Conservation (phyloP, 169 alveolate genomes). For the Plasmodium knowlesi region DNA sequence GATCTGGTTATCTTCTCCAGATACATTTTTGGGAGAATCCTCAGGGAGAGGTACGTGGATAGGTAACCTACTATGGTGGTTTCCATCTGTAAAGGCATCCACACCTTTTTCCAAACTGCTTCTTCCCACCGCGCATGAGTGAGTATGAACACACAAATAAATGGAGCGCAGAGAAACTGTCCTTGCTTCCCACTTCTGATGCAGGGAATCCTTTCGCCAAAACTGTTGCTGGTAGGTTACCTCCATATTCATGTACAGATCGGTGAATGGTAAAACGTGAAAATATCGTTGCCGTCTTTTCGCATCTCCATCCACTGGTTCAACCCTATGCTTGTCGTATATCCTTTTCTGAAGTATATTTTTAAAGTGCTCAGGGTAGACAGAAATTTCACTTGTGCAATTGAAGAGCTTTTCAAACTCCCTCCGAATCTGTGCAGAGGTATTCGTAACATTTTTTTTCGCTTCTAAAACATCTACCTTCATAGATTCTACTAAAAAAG, state of each 20-base stretch:
- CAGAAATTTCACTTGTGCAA: conserved; percentile 25
- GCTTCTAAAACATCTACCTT: conserved; percentile 13
- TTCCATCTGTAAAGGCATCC: neutral
- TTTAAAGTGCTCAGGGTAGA: conserved; percentile 68
- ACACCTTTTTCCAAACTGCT: too few species aligned
- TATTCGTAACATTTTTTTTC: conserved; percentile 10
- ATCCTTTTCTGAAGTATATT: conserved; percentile 33
- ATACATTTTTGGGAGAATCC: neutral
- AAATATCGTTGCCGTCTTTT: conserved; percentile 35
- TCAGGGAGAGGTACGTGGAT: neutral
- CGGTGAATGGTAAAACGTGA: conserved; percentile 51
- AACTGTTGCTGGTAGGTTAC: conserved; percentile 18
- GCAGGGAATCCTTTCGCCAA: conserved; percentile 57
- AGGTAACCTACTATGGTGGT: neutral
- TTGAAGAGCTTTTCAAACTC: conserved; percentile 42
- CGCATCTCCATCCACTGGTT: neutral
- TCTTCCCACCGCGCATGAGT: neutral
- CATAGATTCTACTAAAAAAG: conserved; percentile 6
- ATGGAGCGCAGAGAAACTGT: conserved; percentile 54
- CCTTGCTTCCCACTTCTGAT: conserved; percentile 57
- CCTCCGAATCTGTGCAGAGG: conserved; percentile 13
- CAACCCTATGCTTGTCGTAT: neutral
- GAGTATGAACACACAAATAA: conserved; percentile 67
- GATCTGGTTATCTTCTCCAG: neutral
- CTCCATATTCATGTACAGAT: conserved; percentile 54